Evolutionary conservation across 805 yeast species (phyloP), one percentile per base, ranked within the genome.

Genomic region (Huiozyma sinensis): DNA sequence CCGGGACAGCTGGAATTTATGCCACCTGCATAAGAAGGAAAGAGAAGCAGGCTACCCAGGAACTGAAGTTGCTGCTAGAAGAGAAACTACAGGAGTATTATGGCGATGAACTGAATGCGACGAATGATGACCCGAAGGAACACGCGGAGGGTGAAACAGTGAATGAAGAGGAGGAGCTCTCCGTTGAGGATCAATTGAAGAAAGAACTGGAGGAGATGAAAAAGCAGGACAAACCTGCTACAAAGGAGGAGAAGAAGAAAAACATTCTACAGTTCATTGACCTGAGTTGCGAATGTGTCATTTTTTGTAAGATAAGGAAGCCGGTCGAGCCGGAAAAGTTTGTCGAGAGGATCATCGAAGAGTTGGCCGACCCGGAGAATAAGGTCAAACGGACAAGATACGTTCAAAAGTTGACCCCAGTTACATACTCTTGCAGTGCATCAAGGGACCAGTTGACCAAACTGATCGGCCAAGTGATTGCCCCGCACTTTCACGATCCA

Each of bases 1-100:
- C 96, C 0, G 82, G 82, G 35, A 83, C 92, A 44, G 67, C 81
- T 34, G 98, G 98, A 0, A 71, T 92, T 0, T 92, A 84, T 63
- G 95, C 88, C 9, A 84, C 97, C 0, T 90, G 97, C 62, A 76
- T 78, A 41, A 72, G 95, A 53, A 82, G 83, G 34, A 78, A 81
- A 47, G 98, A 92, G 60, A 72, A 72, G 43, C 78, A 74, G 43
- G 86, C 94, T 47, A 73, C 81, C n/a, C 77, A 77, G 49, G 97
- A 88, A 59, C 65, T 88, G 52, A 69, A 75, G 48, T 61, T 68
- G 45, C 57, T 86, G 7, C 71, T 88, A 36, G 64, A 67, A 41
- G 86, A 80, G 13, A 71, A 74, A 38, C 50, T 72, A 10, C 71
- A 71, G 43, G 73, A 71, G 47, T 61, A 65, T 31, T 74, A 72